phyloP scores from a whole-genome alignment of 805 yeast genomes.

The Candida fluviatilis region DNA sequence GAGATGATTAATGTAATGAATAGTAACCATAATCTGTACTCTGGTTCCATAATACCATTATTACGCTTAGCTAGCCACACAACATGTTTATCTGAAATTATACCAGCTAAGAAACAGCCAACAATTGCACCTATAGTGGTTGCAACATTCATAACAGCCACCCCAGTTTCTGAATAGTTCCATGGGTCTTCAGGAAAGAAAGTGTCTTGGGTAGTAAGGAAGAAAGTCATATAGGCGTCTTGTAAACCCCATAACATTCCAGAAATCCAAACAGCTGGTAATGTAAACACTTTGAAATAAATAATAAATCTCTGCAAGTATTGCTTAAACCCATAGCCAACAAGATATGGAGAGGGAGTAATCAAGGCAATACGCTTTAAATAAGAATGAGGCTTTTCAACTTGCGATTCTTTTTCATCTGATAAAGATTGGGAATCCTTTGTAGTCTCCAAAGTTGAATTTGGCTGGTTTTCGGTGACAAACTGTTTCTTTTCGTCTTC shows the following conservation, averaged over 20 bases:
- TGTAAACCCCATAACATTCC: constrained; percentile 81
- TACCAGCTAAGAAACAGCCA: constrained; percentile 65
- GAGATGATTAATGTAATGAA: constrained; percentile 53
- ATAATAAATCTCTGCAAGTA: constrained; percentile 48
- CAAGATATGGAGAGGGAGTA: constrained; percentile 55
- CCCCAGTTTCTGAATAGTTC: constrained; percentile 60
- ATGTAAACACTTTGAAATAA: constrained; percentile 53
- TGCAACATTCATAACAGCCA: constrained; percentile 74
- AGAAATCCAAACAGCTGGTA: constrained; percentile 62
- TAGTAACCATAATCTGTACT: constrained; percentile 56
- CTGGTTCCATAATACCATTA: constrained; percentile 62
- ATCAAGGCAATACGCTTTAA: constrained; percentile 45
- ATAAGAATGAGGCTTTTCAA: constrained; percentile 28
- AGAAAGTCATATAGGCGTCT: constrained; percentile 71
- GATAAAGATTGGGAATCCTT: neutral
- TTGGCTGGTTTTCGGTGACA: constrained; percentile 10
- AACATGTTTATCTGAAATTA: constrained; percentile 56
- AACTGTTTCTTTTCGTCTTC: constrained; percentile 8
- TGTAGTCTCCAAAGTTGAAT: constrained; percentile 10
- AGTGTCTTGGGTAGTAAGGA: constrained; percentile 69
- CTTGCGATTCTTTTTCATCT: constrained; percentile 6
- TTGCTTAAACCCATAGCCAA: constrained; percentile 65
- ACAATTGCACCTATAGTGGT: constrained; percentile 61
- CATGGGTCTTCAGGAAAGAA: constrained; percentile 63
- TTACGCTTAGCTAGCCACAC: constrained; percentile 55